These are phyloP conservation scores for Babesia ovis DNA, from an alignment of 169 alveolate genomes.

Conservation along the genomic window DNA sequence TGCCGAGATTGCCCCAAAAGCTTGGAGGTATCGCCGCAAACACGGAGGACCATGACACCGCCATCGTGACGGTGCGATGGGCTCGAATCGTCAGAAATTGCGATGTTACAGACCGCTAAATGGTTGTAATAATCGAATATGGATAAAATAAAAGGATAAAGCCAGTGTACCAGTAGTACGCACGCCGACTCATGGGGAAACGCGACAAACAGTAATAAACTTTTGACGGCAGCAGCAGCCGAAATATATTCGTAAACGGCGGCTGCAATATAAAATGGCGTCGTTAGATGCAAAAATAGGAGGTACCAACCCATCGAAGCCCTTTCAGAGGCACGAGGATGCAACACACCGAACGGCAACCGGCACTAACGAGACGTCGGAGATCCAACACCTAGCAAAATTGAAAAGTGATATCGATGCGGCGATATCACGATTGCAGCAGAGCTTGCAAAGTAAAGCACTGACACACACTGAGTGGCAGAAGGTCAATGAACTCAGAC, in stretches of 20 bases:
- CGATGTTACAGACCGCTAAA: conserved; percentile 10
- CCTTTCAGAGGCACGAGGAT: conserved; percentile 21
- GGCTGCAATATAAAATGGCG: conserved; percentile 24
- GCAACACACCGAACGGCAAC: not conserved
- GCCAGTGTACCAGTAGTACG: conserved; percentile 16
- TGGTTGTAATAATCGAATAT: not conserved
- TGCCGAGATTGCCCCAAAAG: conserved; percentile 90
- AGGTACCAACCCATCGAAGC: conserved; percentile 9
- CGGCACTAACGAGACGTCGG: conserved; percentile 24
- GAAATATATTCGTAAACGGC: not conserved
- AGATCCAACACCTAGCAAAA: conserved; percentile 34
- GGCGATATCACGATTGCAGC: conserved; percentile 15
- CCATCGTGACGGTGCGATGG: conserved; percentile 47
- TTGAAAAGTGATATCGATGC: conserved; percentile 38
- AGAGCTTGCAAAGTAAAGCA: conserved; percentile 24
- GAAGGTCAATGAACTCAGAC: conserved; percentile 18
- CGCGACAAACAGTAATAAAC: not conserved
- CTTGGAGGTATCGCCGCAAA: conserved; percentile 71
- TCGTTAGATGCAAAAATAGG: not conserved
- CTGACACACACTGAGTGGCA: conserved; percentile 46
- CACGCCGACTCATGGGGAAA: conserved; percentile 24
- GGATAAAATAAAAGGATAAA: not conserved
- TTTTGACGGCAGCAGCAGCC: not conserved
- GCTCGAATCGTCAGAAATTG: not conserved
- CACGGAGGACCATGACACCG: conserved; percentile 69